These are phyloP conservation scores for Delonix regia DNA, from an alignment of 306 rosid species.

Conservation along the genomic window DNA sequence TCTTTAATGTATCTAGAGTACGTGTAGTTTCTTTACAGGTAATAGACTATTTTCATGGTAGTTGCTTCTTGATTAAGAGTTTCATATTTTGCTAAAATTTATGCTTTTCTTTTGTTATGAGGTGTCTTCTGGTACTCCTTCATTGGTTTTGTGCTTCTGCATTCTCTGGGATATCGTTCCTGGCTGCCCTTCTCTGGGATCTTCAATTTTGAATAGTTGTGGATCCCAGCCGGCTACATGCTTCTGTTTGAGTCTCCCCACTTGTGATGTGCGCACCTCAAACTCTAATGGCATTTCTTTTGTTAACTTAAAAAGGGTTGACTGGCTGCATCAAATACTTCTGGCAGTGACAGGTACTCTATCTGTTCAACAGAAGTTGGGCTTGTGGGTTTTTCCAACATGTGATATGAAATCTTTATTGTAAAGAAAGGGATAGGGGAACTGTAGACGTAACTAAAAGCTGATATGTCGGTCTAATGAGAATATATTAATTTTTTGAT, in stretches of 20 bases:
- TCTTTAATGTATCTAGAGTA: conserved; percentile 44
- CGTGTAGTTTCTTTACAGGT: conserved; percentile 54
- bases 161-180: conserved; percentile 54
- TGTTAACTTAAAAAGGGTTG: conserved; percentile 46
- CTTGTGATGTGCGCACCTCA: conserved; percentile 57
- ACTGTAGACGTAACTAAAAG: background rate
- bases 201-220: conserved; percentile 70
- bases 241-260: conserved; percentile 56
- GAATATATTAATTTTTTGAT: background rate
- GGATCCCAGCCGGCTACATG: conserved; percentile 63
- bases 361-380: conserved; percentile 65
- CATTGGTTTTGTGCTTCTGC: conserved; percentile 77
- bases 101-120: conserved; percentile 60
- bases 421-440: background rate
- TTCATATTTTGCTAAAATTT: conserved; percentile 58
- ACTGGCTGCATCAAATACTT: conserved; percentile 56
- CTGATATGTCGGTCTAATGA: background rate
- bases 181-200: conserved; percentile 62
- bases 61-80: conserved; percentile 50
- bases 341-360: conserved; percentile 64
- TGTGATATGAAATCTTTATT: background rate
- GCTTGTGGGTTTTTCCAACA: conserved; percentile 17
- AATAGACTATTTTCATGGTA: conserved; percentile 39
- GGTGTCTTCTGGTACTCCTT: conserved; percentile 80
- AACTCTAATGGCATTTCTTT: conserved; percentile 47